Evolutionary conservation across 345 rosid species (phyloP).

Genomic region (Populus nigra): DNA sequence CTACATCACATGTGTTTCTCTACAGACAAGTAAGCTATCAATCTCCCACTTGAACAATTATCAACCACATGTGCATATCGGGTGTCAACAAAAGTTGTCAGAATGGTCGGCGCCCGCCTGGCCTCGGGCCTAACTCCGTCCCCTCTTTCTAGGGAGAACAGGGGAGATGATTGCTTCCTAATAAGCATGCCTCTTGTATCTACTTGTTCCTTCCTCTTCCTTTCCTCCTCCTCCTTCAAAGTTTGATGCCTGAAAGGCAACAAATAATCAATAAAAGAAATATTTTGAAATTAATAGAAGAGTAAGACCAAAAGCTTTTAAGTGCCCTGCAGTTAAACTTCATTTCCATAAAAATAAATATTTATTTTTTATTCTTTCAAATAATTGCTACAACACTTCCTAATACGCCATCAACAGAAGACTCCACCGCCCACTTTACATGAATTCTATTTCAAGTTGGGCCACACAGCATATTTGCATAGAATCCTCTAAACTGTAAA

Average conservation of each 20-base stretch:
- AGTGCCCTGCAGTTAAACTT: background rate
- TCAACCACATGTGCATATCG: too few species aligned
- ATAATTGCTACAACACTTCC: too few species aligned
- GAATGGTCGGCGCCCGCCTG: too few species aligned
- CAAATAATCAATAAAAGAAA: background rate
- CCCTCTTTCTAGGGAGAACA: background rate
- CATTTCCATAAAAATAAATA: too few species aligned
- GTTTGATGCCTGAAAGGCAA: background rate
- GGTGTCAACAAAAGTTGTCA: too few species aligned
- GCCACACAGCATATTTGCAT: slow-evolving; percentile 9
- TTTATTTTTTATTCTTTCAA: too few species aligned
- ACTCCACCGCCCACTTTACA: slow-evolving; percentile 13
- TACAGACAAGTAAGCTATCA: too few species aligned
- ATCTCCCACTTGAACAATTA: too few species aligned
- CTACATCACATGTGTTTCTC: too few species aligned
- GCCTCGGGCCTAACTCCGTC: background rate
- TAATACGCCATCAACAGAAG: background rate
- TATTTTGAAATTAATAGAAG: background rate
- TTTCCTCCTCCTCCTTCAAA: too few species aligned
- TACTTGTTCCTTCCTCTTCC: too few species aligned
- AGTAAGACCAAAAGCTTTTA: background rate
- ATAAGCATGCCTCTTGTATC: background rate
- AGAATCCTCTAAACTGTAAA: background rate
- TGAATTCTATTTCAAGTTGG: slow-evolving; percentile 19
- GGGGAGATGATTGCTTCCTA: background rate